phyloP scores from a whole-genome alignment of 2,329 filamentous ascomycete genomes.

The Myrmaecium sp. region DNA sequence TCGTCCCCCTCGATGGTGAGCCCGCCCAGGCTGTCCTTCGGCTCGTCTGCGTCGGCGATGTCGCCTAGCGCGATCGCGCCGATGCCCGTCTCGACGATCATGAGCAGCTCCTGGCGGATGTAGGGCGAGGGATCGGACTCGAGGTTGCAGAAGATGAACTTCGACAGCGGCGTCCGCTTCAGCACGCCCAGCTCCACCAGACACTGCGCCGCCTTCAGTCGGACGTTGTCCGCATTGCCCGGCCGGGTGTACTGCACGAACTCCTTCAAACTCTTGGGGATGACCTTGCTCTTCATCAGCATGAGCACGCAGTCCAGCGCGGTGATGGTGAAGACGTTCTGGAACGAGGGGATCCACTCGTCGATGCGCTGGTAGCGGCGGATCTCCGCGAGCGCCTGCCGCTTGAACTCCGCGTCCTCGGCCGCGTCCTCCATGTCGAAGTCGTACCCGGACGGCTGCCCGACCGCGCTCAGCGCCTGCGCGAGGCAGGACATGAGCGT shows the following conservation, averaged over 20 bases:
- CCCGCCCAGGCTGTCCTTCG: conserved; percentile 20
- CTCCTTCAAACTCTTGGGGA: conserved; percentile 35
- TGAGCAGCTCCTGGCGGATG: conserved; percentile 35
- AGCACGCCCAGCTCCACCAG: conserved; percentile 39
- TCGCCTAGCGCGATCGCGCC: conserved; percentile 43
- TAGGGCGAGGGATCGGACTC: conserved; percentile 40
- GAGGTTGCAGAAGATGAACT: conserved; percentile 40
- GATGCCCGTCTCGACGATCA: conserved; percentile 36
- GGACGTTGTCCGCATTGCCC: conserved; percentile 43
- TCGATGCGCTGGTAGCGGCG: conserved; percentile 47
- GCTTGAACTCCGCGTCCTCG: conserved; percentile 36
- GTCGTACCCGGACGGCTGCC: conserved; percentile 13
- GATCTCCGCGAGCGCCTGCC: conserved; percentile 42
- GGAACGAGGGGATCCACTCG: conserved; percentile 49
- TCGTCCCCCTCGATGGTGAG: conserved; percentile 43
- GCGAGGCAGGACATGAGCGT: conserved; percentile 52
- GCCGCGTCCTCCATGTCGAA: conserved; percentile 32
- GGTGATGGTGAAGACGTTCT: conserved; percentile 45
- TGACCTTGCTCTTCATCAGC: conserved; percentile 35
- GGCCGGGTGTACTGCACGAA: conserved; percentile 44
- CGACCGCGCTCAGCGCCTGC: conserved; percentile 28
- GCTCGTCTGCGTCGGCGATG: conserved; percentile 14
- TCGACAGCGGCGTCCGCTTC: conserved; percentile 32
- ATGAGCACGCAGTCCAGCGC: conserved; percentile 42
- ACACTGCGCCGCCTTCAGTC: conserved; percentile 41